Base-by-base conservation (phyloP, 441 rosid genomes). In the Populus trichocarpa region DNA sequence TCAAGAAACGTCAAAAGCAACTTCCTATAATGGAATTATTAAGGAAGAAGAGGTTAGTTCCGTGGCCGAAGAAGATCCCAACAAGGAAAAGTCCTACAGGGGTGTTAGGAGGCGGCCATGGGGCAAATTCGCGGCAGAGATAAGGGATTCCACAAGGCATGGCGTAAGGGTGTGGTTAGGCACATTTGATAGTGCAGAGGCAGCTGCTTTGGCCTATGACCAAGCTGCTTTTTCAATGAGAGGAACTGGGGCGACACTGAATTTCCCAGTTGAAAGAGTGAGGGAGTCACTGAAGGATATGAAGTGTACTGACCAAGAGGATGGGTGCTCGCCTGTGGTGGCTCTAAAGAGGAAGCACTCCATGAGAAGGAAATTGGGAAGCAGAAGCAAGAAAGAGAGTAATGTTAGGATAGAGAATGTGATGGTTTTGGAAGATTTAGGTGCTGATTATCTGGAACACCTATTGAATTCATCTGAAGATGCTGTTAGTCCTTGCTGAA, bases 111-210 rank as follows among this genome's bases (percentile, higher is more conserved):
- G 89, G 86, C 85, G 96, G 67, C 96, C 96, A 16, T 90, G 96
- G 96, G 96, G 94, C n/a, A 90, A 87, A 75, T 92, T 87, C 75
- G 94, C 94, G 2, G 96, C 96, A 0, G 94, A 92, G 77, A 92
- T 92, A 81, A 87, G 97, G 77, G 97, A 92, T 32, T 89, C 97
- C 0, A 90, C 93, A 0, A 57, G 95, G 32, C 32, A 30, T 30
- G 32, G 32, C 32, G 32, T 30, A 30, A 30, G 32, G 32, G 32
- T 30, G 32, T 92, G 97, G 97, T 75, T 92, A 4, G 97, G 97
- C 50, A 92, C 97, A 23, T 92, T 90, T 72, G 93, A 90, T 23
- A 90, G 85, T 61, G 93, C 95, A 0, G 95, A 92, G 81, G 95
- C 85, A 10, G 97, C 97, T 1, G 97, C 95, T 83, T 61, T 89